phyloP scores from a whole-genome alignment of 2,329 filamentous ascomycete species.

The Arthrobotrys iridis region DNA sequence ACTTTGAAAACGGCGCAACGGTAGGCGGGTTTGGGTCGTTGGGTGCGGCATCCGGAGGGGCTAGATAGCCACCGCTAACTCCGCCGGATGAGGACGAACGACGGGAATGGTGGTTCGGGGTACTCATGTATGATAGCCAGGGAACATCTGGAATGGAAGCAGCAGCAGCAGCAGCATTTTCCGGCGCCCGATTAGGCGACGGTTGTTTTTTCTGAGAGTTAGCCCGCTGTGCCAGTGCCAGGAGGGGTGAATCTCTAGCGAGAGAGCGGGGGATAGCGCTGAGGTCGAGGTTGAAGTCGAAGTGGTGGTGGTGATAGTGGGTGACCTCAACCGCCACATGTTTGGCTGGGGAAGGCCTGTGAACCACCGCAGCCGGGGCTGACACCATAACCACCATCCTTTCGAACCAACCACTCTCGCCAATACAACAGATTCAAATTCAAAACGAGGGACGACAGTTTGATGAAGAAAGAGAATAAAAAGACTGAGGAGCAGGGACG shows the following conservation, averaged over 20 bases:
- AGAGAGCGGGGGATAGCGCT: slow-evolving; percentile 36
- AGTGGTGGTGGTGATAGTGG: slow-evolving; percentile 45
- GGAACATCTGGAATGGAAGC: slow-evolving; percentile 34
- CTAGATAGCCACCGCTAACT: slow-evolving; percentile 34
- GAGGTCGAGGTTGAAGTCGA: slow-evolving; percentile 25
- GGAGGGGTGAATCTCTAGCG: slow-evolving; percentile 33
- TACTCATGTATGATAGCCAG: slow-evolving; percentile 54
- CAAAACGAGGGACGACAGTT: neutral
- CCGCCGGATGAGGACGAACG: slow-evolving; percentile 36
- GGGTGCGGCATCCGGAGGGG: slow-evolving; percentile 24
- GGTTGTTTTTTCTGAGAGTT: slow-evolving; percentile 3
- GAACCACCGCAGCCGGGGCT: slow-evolving; percentile 36
- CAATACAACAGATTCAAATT: neutral
- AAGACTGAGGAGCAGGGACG: neutral
- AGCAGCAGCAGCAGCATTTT: slow-evolving; percentile 30
- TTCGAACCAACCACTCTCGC: neutral
- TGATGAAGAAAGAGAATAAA: neutral
- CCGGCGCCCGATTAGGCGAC: slow-evolving; percentile 5
- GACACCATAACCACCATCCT: slow-evolving; percentile 35
- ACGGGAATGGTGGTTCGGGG: slow-evolving; percentile 25
- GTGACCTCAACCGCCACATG: slow-evolving; percentile 33
- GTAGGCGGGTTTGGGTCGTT: slow-evolving; percentile 71
- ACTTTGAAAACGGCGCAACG: slow-evolving; percentile 85
- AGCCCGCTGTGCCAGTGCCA: slow-evolving; percentile 27
- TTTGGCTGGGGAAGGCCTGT: slow-evolving; percentile 43